Conservation (phyloP, 805 yeast species). For the Kodamaea laetipori region DNA sequence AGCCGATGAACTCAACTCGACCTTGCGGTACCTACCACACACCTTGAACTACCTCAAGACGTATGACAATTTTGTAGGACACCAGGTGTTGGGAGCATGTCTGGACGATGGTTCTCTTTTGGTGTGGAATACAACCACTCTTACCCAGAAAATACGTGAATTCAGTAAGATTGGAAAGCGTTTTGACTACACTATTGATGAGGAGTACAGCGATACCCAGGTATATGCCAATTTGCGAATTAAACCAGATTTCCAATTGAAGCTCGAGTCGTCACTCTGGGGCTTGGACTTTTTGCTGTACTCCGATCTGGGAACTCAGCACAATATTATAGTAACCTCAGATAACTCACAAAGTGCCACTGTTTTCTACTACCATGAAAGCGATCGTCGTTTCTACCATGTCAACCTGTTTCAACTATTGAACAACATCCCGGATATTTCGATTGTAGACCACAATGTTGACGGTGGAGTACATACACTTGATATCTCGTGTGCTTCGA, state of each 20-base stretch:
- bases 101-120: slow-evolving; percentile 56
- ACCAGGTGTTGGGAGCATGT: slow-evolving; percentile 50
- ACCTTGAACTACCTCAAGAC: slow-evolving; percentile 53
- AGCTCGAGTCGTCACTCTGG: slow-evolving; percentile 57
- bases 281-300: slow-evolving; percentile 50
- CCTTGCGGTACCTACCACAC: slow-evolving; percentile 58
- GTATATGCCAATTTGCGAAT: slow-evolving; percentile 24
- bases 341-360: slow-evolving; percentile 55
- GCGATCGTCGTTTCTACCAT: slow-evolving; percentile 29
- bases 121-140: slow-evolving; percentile 33
- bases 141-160: slow-evolving; percentile 21
- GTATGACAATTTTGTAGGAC: slow-evolving; percentile 33
- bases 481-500: slow-evolving; percentile 41
- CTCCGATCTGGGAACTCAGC: slow-evolving; percentile 19
- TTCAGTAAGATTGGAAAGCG: not conserved
- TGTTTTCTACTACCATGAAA: slow-evolving; percentile 36
- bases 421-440: slow-evolving; percentile 58
- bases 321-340: slow-evolving; percentile 47
- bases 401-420: slow-evolving; percentile 44
- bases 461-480: slow-evolving; percentile 27
- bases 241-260: slow-evolving; percentile 30
- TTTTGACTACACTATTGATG: not conserved
- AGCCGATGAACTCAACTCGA: slow-evolving; percentile 44
- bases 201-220: slow-evolving; percentile 4
- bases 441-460: slow-evolving; percentile 33